These are phyloP conservation scores for Chlamydomonas sphaeroides DNA, from an alignment of 139 green algal species.

Conservation along the genomic window DNA sequence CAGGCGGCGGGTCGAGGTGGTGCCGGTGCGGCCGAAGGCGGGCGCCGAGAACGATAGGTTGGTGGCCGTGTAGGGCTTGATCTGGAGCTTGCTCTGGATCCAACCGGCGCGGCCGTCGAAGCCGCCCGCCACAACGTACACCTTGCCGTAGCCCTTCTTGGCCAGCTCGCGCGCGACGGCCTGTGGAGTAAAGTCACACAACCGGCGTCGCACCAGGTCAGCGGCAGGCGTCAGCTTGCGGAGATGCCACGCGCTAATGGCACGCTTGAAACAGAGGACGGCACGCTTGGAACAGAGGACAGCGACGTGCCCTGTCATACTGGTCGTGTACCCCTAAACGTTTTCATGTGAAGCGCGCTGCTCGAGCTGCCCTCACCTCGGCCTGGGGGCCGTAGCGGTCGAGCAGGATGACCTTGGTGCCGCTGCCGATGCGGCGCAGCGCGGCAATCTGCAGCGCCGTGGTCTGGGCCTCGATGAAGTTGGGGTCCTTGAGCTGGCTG, in stretches of 20 bases:
- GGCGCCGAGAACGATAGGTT: conserved; percentile 29
- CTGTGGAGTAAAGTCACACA: no score
- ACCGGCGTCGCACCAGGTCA: no score
- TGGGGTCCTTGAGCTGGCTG: conserved; percentile 69
- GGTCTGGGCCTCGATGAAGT: conserved; percentile 63
- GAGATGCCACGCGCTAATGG: no score
- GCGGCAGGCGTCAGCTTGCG: no score
- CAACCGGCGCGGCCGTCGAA: conserved; percentile 77
- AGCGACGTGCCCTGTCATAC: no score
- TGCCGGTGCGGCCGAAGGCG: conserved; percentile 18
- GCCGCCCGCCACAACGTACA: conserved; percentile 60
- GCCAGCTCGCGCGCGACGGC: conserved; percentile 78
- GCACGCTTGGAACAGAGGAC: no score
- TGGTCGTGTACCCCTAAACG: no score
- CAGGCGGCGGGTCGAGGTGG: conserved; percentile 36
- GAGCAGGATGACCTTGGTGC: conserved; percentile 79
- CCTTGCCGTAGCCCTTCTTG: conserved; percentile 71
- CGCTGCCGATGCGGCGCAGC: conserved; percentile 75
- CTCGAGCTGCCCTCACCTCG: no score
- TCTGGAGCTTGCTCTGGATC: conserved; percentile 83
- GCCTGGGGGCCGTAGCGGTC: conserved; percentile 76
- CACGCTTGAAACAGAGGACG: no score
- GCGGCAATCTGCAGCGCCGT: conserved; percentile 83
- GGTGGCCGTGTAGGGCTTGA: conserved; percentile 66
- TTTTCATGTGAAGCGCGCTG: no score